A percentile compares a stretch with the other conserved stretches of the same genome.
Conservation (phyloP, 202 grass and related monocot species). For the Zoysia matrella region DNA sequence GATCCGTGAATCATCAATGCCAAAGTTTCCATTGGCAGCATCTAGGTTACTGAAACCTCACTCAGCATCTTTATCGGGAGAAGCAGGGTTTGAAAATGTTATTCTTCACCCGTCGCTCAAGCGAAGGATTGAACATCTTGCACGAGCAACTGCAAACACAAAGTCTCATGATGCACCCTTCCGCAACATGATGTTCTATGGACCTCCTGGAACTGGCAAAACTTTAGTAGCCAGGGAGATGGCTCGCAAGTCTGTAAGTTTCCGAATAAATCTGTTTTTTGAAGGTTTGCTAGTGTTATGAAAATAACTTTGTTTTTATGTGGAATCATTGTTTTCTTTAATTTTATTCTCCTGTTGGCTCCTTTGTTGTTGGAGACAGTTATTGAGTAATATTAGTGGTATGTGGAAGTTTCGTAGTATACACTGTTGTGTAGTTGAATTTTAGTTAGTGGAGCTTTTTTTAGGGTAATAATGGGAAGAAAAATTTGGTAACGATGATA, state of each 20-base stretch:
- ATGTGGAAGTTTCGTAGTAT: not conserved
- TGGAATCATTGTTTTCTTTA: not conserved
- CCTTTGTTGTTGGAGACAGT: not conserved
- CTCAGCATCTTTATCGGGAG: slow-evolving; percentile 44
- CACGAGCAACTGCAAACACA: slow-evolving; percentile 89
- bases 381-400: slow-evolving; percentile 10
- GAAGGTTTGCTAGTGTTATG: not conserved
- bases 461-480: not conserved
- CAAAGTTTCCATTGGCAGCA: slow-evolving; percentile 73
- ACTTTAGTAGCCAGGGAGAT: slow-evolving; percentile 93
- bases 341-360: slow-evolving; percentile 13
- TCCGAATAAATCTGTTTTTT: slow-evolving; percentile 12
- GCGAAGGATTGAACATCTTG: slow-evolving; percentile 83
- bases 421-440: not conserved
- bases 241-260: slow-evolving; percentile 90
- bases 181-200: slow-evolving; percentile 98
- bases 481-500: slow-evolving; percentile 27
- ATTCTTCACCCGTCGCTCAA: slow-evolving; percentile 91
- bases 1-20: slow-evolving; percentile 97
- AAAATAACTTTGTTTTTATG: not conserved
- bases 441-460: not conserved
- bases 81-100: slow-evolving; percentile 66
- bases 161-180: slow-evolving; percentile 94
- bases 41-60: slow-evolving; percentile 51
- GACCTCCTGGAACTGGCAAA: slow-evolving; percentile 96